Evolutionary conservation across 768 basidiomycete species (phyloP).

Genomic region (Porphyrellus cyaneotinctus): DNA sequence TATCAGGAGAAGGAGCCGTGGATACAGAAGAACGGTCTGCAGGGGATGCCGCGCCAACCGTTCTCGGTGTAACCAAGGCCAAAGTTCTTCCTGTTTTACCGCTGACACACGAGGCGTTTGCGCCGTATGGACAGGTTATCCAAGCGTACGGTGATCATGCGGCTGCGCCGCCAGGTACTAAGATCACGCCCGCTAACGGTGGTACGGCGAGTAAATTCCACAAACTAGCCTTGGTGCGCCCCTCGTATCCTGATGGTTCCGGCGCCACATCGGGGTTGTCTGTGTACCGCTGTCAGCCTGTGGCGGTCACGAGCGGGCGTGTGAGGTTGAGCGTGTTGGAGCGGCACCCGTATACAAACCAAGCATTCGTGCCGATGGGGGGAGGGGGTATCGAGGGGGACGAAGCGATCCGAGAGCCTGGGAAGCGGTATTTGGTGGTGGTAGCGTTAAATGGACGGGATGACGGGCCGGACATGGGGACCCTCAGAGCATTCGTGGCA

Average conservation of each 20-base stretch:
- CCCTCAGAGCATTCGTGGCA: conserved; percentile 79
- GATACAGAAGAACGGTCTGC: conserved; percentile 1
- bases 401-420: conserved; percentile 44
- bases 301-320: conserved; percentile 40
- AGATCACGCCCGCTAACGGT: conserved; percentile 79
- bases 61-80: conserved; percentile 10
- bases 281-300: conserved; percentile 76
- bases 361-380: conserved; percentile 95
- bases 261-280: conserved; percentile 69
- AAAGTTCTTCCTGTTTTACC: conserved; percentile 53
- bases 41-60: background rate
- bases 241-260: conserved; percentile 56
- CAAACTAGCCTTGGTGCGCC: conserved; percentile 70
- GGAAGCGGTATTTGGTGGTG: conserved; percentile 71
- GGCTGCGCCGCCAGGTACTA: conserved; percentile 63
- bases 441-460: conserved; percentile 77
- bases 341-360: conserved; percentile 84
- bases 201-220: conserved; percentile 93
- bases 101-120: conserved; percentile 82
- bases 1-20: conserved; percentile 1
- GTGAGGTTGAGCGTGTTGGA: conserved; percentile 75
- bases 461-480: conserved; percentile 72
- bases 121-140: conserved; percentile 85
- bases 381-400: conserved; percentile 42
- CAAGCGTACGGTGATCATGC: conserved; percentile 75